Percentiles rank a stretch among this genome's conserved stretches.
phyloP scores from a whole-genome alignment of 805 yeast species.

The Candida odintsovae region DNA sequence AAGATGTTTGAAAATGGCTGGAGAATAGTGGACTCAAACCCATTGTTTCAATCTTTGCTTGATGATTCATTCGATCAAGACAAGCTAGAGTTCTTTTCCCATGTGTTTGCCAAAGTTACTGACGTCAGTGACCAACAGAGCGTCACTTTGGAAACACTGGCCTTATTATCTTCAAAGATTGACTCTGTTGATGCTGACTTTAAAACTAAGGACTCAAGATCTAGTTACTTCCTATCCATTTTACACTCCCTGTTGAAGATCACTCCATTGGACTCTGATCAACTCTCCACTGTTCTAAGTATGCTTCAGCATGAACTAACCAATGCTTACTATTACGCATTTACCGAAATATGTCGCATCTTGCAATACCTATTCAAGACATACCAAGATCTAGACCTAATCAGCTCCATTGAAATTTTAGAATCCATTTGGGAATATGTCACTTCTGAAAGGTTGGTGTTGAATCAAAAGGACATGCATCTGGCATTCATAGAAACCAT shows the following conservation, averaged over 20 bases:
- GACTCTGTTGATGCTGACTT: slow-evolving; percentile 10
- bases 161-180: slow-evolving; percentile 3
- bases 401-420: slow-evolving; percentile 29
- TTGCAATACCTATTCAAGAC: slow-evolving; percentile 14
- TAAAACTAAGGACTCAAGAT: slow-evolving; percentile 26
- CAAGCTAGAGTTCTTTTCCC: slow-evolving; percentile 26
- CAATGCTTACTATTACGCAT: slow-evolving; percentile 10
- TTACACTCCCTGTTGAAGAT: slow-evolving; percentile 16
- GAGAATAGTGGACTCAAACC: slow-evolving; percentile 16
- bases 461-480: slow-evolving; percentile 64
- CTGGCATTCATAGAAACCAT: slow-evolving; percentile 45
- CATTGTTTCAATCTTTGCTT: slow-evolving; percentile 15
- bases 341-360: slow-evolving; percentile 10
- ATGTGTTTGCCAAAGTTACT: slow-evolving; percentile 14
- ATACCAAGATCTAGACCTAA: slow-evolving; percentile 15
- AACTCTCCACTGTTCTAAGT: slow-evolving; percentile 14
- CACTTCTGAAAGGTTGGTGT: slow-evolving; percentile 51
- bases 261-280: slow-evolving; percentile 13
- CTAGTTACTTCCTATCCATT: slow-evolving; percentile 24
- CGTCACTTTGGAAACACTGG: slow-evolving; percentile 12
- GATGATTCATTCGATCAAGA: slow-evolving; percentile 15
- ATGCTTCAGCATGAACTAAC: slow-evolving; percentile 13
- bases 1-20: slow-evolving; percentile 25
- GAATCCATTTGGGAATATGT: slow-evolving; percentile 53
- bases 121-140: slow-evolving; percentile 9